Evolutionary conservation across 306 rosid genomes (phyloP), one percentile per base, ranked within the genome.

Genomic region (Ammopiptanthus mongolicus): DNA sequence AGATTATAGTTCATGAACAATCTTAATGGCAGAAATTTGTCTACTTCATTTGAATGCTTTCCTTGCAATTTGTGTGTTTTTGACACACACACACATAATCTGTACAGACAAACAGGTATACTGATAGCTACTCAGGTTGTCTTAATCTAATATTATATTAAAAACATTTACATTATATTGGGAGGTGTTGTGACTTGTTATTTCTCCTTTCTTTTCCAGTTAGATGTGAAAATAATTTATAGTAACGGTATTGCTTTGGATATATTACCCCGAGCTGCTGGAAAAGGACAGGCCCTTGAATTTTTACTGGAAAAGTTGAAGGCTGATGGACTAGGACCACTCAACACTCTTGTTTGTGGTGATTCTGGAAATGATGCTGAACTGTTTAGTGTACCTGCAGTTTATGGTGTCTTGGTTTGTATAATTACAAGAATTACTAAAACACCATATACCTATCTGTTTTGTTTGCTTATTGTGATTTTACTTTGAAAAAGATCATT

Each of bases 331-430:
- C 82, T 75, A 37, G 65, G 68, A 41, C 96, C 96, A 4, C 22
- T 13, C 57, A 76, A 82, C 71, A 87, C 92, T 78, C 96, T 93
- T 81, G 98, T 93, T 50, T 93, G 98, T 83, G 98, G 98, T 17
- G 98, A 93, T 71, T 93, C 98, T 19, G 96, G 98, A 72, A 93
- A 93, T 50, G 98, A 93, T 56, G 85, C 90, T 0, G 98, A 93
- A 76, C 88, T 93, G 3, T 93, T 84, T 69, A 73, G 65, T 17
- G 62, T 90, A 57, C 94, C 90, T 28, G 77, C 68, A 29, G 91
- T 87, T 67, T 81, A 86, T 56, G 96, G 98, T 47, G 98, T 90
- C 78, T 76, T 93, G 96, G 98, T 92, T 46, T 48, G 92, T 84
- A 58, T 41, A 59, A 21, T 23, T 29, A 23, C 36, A 74, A 46